Conservation (phyloP, 805 yeast species). For the Tetrapisispora pingtungensis region DNA sequence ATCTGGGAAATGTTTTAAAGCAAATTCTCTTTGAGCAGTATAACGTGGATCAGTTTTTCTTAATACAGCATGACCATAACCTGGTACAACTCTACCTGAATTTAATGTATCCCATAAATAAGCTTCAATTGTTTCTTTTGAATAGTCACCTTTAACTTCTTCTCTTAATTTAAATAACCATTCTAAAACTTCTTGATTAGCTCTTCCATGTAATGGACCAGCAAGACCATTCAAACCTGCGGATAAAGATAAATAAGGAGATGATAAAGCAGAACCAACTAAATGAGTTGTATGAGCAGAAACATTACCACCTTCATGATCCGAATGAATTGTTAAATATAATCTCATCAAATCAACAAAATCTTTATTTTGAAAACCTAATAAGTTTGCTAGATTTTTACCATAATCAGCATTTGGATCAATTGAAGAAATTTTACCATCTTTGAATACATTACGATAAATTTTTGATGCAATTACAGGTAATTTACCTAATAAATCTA, state of each 20-base stretch:
- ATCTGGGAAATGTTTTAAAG: constrained; percentile 65
- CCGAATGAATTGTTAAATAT: constrained; percentile 73
- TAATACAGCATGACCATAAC: constrained; percentile 81
- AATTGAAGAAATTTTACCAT: constrained; percentile 53
- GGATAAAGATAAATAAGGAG: constrained; percentile 68
- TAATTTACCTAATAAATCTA: constrained; percentile 71
- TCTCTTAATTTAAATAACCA: constrained; percentile 62
- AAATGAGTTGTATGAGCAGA: constrained; percentile 81
- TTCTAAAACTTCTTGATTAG: constrained; percentile 79
- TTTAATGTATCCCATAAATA: constrained; percentile 72
- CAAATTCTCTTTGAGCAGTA: constrained; percentile 78
- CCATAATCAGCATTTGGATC: constrained; percentile 55
- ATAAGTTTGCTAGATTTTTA: constrained; percentile 48
- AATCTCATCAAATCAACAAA: constrained; percentile 73
- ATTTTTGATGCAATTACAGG: constrained; percentile 75
- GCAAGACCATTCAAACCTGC: constrained; percentile 82
- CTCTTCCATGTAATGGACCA: constrained; percentile 83
- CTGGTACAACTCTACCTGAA: constrained; percentile 79
- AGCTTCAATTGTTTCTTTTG: constrained; percentile 59
- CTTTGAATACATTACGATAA: constrained; percentile 76
- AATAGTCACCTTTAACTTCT: constrained; percentile 51
- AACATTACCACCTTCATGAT: constrained; percentile 87
- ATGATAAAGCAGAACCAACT: constrained; percentile 74
- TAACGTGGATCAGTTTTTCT: constrained; percentile 86
- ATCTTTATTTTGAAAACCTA: constrained; percentile 53